Percentiles rank a stretch among this genome's conserved stretches.
phyloP scores from a whole-genome alignment of 257 asterid species.

The Nicotiana benthamiana region DNA sequence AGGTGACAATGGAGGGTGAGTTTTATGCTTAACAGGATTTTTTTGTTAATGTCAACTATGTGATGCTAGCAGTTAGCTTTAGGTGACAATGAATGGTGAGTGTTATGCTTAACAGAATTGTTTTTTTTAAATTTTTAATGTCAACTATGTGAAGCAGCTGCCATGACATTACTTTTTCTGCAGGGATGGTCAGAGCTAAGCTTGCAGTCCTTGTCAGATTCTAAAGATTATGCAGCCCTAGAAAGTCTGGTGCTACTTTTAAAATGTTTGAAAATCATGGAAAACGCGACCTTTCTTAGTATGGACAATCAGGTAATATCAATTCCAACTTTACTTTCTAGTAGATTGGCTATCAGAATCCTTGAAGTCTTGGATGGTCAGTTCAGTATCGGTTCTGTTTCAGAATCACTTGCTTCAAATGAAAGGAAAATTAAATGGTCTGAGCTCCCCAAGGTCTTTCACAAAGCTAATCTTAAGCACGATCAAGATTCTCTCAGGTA shows the following conservation, averaged over 20 bases:
- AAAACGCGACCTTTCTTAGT: constrained; percentile 73
- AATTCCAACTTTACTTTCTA: not conserved
- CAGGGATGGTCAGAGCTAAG: constrained; percentile 56
- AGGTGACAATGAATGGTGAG: not conserved
- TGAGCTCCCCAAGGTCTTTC: constrained; percentile 52
- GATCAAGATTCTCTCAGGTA: constrained; percentile 75
- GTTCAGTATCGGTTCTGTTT: not conserved
- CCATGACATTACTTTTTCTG: constrained; percentile 8
- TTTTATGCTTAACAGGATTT: not conserved
- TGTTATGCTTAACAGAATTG: not conserved
- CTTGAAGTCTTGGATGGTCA: not conserved
- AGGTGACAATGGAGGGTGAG: not conserved
- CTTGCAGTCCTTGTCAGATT: constrained; percentile 22
- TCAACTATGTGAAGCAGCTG: not conserved
- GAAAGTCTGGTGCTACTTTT: constrained; percentile 58
- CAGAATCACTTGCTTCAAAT: constrained; percentile 79
- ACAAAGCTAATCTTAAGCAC: constrained; percentile 55
- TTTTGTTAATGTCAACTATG: no score
- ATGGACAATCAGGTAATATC: constrained; percentile 53
- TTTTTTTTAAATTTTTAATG: not conserved
- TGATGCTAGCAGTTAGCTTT: not conserved
- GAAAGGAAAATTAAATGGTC: constrained; percentile 52
- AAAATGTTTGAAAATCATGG: constrained; percentile 76
- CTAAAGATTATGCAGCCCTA: constrained; percentile 29
- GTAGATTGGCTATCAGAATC: not conserved